Conservation (phyloP, 345 rosid species). For the Arabis alpina region DNA sequence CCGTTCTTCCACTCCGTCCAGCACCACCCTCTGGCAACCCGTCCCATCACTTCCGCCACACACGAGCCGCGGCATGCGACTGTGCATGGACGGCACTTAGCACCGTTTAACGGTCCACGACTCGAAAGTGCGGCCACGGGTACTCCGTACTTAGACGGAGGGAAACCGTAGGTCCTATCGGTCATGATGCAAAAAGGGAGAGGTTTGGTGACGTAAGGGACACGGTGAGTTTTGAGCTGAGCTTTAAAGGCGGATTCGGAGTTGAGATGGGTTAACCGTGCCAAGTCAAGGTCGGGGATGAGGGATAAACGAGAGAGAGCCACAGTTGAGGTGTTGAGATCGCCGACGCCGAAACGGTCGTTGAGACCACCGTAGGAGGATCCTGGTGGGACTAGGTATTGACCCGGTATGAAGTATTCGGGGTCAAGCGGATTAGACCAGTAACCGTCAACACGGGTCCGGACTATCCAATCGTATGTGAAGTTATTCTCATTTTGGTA, state of each 20-base stretch:
- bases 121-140: slow-evolving; percentile 84
- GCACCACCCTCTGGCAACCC: slow-evolving; percentile 65
- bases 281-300: slow-evolving; percentile 63
- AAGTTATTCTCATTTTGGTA: slow-evolving; percentile 58
- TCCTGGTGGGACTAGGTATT: slow-evolving; percentile 78
- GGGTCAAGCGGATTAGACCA: slow-evolving; percentile 78
- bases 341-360: slow-evolving; percentile 91
- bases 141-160: slow-evolving; percentile 67
- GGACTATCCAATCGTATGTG: slow-evolving; percentile 87
- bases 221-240: slow-evolving; percentile 62
- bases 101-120: slow-evolving; percentile 83
- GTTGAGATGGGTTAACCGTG: slow-evolving; percentile 64
- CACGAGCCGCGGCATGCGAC: slow-evolving; percentile 63
- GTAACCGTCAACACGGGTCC: slow-evolving; percentile 91
- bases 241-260: slow-evolving; percentile 85
- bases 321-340: slow-evolving; percentile 54
- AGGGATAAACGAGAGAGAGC: slow-evolving; percentile 89
- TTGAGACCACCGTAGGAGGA: slow-evolving; percentile 88
- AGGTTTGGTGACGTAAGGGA: slow-evolving; percentile 50
- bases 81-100: slow-evolving; percentile 87
- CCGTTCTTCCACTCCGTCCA: slow-evolving; percentile 86
- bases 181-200: slow-evolving; percentile 77
- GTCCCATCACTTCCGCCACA: slow-evolving; percentile 56
- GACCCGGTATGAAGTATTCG: slow-evolving; percentile 57
- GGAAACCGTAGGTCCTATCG: slow-evolving; percentile 69